Evolutionary conservation across 2,329 filamentous ascomycete species (phyloP).

Genomic region (Talaromyces verruculosus): DNA sequence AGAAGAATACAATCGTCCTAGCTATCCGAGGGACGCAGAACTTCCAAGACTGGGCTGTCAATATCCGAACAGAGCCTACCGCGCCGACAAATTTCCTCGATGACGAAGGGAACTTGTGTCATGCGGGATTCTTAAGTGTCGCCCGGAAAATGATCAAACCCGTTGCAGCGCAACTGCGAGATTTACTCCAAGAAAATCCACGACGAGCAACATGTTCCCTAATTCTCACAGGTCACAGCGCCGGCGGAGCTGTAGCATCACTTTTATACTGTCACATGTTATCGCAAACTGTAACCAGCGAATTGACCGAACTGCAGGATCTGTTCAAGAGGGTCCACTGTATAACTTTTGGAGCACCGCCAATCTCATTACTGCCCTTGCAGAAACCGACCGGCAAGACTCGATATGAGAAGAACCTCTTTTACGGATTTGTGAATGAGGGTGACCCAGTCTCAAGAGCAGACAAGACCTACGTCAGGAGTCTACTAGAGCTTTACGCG

Average conservation of each 20-base stretch:
- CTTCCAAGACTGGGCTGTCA: conserved; percentile 84
- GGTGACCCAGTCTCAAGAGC: conserved; percentile 78
- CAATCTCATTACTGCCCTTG: conserved; percentile 70
- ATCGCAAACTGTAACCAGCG: conserved; percentile 57
- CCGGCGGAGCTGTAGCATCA: conserved; percentile 78
- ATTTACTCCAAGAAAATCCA: conserved; percentile 71
- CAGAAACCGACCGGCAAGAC: conserved; percentile 53
- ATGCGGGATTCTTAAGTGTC: conserved; percentile 75
- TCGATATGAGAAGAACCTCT: conserved; percentile 64
- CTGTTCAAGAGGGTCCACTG: conserved; percentile 80
- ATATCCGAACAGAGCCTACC: conserved; percentile 68
- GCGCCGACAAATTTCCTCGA: conserved; percentile 71
- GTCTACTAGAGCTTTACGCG: conserved; percentile 69
- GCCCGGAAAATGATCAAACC: conserved; percentile 73
- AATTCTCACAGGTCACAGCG: conserved; percentile 82
- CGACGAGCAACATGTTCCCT: conserved; percentile 65
- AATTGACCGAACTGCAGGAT: conserved; percentile 67
- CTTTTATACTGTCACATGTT: conserved; percentile 76
- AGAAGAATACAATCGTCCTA: conserved; percentile 76
- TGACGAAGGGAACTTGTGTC: conserved; percentile 73
- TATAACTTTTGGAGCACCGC: conserved; percentile 80
- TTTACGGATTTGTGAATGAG: conserved; percentile 80
- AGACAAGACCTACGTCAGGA: conserved; percentile 72
- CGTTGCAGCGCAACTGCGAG: conserved; percentile 68
- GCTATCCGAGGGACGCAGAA: conserved; percentile 78